These are phyloP conservation scores for Verticillium isaacii DNA, from an alignment of 2,329 filamentous ascomycete genomes.

Conservation along the genomic window DNA sequence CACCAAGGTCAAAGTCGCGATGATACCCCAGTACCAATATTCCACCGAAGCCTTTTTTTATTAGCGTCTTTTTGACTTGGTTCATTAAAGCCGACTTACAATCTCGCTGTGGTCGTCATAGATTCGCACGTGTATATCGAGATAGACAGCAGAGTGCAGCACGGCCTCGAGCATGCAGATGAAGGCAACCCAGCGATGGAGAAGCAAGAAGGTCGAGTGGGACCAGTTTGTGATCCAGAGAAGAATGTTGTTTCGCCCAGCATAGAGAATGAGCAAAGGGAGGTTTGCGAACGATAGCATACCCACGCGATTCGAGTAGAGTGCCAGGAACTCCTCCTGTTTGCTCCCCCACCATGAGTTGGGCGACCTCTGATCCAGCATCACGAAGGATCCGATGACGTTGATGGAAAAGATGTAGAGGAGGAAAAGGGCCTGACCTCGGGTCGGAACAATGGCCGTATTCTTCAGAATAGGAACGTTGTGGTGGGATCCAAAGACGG, in stretches of 20 bases:
- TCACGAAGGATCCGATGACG: slow-evolving; percentile 22
- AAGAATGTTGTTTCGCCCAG: slow-evolving; percentile 41
- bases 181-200: slow-evolving; percentile 44
- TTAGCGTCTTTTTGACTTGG: neutral
- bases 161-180: slow-evolving; percentile 38
- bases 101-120: neutral
- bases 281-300: slow-evolving; percentile 32
- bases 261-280: slow-evolving; percentile 37
- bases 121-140: slow-evolving; percentile 24
- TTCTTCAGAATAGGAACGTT: slow-evolving; percentile 12
- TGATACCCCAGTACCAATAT: slow-evolving; percentile 40
- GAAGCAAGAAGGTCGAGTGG: slow-evolving; percentile 40
- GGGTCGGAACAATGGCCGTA: slow-evolving; percentile 16
- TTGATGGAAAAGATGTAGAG: slow-evolving; percentile 31
- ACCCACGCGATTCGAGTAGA: slow-evolving; percentile 31
- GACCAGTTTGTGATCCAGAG: slow-evolving; percentile 45
- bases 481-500: slow-evolving; percentile 15
- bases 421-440: slow-evolving; percentile 32
- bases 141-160: slow-evolving; percentile 39
- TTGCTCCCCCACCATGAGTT: slow-evolving; percentile 13
- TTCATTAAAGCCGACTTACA: neutral
- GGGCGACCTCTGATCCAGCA: slow-evolving; percentile 18
- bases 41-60: neutral
- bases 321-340: neutral
- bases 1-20: slow-evolving; percentile 28